Base-by-base conservation (phyloP, 1,284 basidiomycete species). In the Cryptococcus floricola region DNA sequence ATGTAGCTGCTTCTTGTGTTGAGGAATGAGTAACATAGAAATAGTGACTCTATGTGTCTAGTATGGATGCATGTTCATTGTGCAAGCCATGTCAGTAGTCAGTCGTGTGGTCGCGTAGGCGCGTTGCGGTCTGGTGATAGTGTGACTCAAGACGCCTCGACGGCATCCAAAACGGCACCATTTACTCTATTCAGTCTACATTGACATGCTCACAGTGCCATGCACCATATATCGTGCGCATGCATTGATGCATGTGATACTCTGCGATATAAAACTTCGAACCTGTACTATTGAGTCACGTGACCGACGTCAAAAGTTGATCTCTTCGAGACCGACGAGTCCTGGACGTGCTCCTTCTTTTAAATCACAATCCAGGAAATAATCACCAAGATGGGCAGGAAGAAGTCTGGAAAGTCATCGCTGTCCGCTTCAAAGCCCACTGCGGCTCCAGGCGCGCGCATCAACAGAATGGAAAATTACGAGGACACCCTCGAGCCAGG, bases 401-500 rank as follows among this genome's bases (percentile, higher is more conserved):
- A 56, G 41, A 45, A 52, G 13, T 52, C 48, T 52, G 46, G 54
- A 28, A 62, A 62, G 37, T 52, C 60, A 28, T 46, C 48, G 3
- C 39, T 53, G 4, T 39, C 50, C 23, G 49, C 47, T 31, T 50
- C 55, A 7, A 65, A 63, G 42, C 54, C 58, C 23, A 39, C 56
- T 27, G 54, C 42, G 6, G 61, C 65, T 0, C 62, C 68, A 0
- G 68, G 69, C 2, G 65, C 66, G 1, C 61, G 54, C 7, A 67
- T 75, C 52, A 66, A 69, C 39, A 70, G 65, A 56, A 76, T 77
- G 49, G 65, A 77, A 50, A 62, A 56, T 4, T 78, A 74, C 49
- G 75, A 78, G 58, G 76, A 77, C 57, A 77, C 77, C 2, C 59
- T 78, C 38, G 71, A 77, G 52, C 68, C 74, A 48, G 76, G 75